Conservation (phyloP, 768 basidiomycete species). For the Lactarius deliciosus region DNA sequence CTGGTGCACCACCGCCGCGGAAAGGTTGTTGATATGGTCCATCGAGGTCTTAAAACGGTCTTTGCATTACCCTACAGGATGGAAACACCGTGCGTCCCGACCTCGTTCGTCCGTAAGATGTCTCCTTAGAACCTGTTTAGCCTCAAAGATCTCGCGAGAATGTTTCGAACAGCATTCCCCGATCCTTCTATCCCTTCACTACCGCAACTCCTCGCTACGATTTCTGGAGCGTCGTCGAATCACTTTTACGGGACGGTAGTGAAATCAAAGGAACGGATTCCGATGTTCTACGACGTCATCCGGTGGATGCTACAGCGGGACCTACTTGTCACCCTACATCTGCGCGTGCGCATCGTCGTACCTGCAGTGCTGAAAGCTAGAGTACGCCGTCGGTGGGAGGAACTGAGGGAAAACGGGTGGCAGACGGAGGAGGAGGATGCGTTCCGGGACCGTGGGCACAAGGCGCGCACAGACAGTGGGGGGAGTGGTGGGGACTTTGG, state of each 20-base stretch:
- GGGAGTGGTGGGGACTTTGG: conserved; percentile 17
- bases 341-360: conserved; percentile 82
- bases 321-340: conserved; percentile 80
- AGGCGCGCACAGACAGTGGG: conserved; percentile 11
- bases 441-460: conserved; percentile 14
- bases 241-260: conserved; percentile 84
- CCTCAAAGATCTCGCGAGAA: conserved; percentile 50
- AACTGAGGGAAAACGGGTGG: conserved; percentile 42
- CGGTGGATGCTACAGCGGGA: conserved; percentile 90
- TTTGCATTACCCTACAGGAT: conserved; percentile 74
- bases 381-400: conserved; percentile 45
- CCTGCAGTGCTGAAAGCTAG: conserved; percentile 70
- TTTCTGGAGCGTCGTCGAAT: conserved; percentile 69
- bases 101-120: background rate
- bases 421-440: conserved; percentile 32
- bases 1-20: conserved; percentile 88
- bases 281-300: conserved; percentile 77
- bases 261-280: conserved; percentile 61
- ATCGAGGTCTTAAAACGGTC: conserved; percentile 73
- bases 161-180: conserved; percentile 64
- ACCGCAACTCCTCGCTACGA: conserved; percentile 67
- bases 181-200: conserved; percentile 64
- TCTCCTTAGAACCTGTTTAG: conserved; percentile 38
- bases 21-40: conserved; percentile 84
- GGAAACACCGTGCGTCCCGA: conserved; percentile 52